These are phyloP conservation scores for Chiua virens DNA, from an alignment of 768 basidiomycete species.

Conservation along the genomic window DNA sequence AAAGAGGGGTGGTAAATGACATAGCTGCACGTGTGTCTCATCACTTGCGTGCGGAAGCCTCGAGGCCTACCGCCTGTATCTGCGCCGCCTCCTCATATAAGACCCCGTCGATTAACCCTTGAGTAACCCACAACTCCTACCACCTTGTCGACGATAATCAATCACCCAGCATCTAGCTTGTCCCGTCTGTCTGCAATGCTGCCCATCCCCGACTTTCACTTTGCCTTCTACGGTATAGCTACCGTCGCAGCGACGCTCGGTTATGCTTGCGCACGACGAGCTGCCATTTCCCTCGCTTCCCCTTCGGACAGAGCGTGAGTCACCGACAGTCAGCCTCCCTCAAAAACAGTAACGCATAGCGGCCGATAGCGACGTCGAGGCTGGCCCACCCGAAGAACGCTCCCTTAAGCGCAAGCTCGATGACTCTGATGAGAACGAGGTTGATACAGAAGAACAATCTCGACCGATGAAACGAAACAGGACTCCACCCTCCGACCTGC, in stretches of 20 bases:
- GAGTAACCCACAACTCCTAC: constrained; percentile 5
- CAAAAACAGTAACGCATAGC: constrained; percentile 27
- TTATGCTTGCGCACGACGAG: constrained; percentile 53
- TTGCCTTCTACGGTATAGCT: constrained; percentile 56
- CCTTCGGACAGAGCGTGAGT: constrained; percentile 32
- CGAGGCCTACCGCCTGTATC: constrained; percentile 28
- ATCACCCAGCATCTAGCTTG: constrained; percentile 5
- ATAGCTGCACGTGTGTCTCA: constrained; percentile 29
- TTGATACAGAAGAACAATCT: constrained; percentile 31
- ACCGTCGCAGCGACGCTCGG: constrained; percentile 61
- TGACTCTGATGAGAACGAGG: constrained; percentile 22
- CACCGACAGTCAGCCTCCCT: constrained; percentile 29
- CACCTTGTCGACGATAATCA: constrained; percentile 24
- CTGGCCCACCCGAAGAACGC: constrained; percentile 24
- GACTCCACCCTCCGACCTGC: constrained; percentile 40
- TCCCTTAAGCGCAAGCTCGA: constrained; percentile 35
- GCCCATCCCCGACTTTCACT: constrained; percentile 52
- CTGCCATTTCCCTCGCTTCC: constrained; percentile 16
- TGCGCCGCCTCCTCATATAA: constrained; percentile 28
- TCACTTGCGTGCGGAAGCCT: constrained; percentile 28
- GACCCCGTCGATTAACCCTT: constrained; percentile 27
- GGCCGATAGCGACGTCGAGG: constrained; percentile 33
- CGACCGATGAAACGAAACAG: constrained; percentile 37
- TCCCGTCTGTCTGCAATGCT: constrained; percentile 36
- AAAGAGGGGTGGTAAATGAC: constrained; percentile 10